Conservation (phyloP, 352 stramenopile species). For the Halophytophthora polymorphica region DNA sequence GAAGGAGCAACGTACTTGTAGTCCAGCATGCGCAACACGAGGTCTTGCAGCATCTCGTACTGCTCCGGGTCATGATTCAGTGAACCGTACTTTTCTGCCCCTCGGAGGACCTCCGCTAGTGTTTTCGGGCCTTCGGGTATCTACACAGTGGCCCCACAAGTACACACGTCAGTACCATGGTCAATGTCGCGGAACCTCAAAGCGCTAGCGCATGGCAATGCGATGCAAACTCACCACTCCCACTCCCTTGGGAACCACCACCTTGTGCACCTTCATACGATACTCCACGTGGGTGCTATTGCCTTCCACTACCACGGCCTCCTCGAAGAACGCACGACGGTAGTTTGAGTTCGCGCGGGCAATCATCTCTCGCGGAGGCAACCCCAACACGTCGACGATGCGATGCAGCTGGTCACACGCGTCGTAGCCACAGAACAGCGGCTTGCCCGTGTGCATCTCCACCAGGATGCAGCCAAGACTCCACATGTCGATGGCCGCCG, state of each 20-base stretch:
- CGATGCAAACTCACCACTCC: constrained; percentile 26
- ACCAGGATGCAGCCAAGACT: constrained; percentile 88
- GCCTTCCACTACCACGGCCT: constrained; percentile 60
- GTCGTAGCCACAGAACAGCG: constrained; percentile 95
- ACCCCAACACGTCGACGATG: constrained; percentile 94
- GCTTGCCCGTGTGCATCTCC: constrained; percentile 98
- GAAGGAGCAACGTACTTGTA: constrained; percentile 77
- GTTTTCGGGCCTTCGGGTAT: constrained; percentile 38
- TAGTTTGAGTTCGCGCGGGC: constrained; percentile 78
- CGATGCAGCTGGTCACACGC: constrained; percentile 97
- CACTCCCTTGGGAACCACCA: constrained; percentile 26
- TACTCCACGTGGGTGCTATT: constrained; percentile 61
- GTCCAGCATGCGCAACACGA: constrained; percentile 94
- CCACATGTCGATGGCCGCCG: constrained; percentile 87
- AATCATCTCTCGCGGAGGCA: constrained; percentile 92
- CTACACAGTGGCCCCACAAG: constrained; percentile 11
- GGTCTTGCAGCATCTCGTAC: constrained; percentile 92
- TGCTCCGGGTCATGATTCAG: constrained; percentile 75
- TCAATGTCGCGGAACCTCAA: neutral
- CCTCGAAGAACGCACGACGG: constrained; percentile 91
- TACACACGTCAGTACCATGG: constrained; percentile 3
- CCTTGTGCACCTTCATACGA: constrained; percentile 63
- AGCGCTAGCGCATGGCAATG: neutral
- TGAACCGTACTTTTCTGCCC: constrained; percentile 33
- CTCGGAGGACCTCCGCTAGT: constrained; percentile 62